Base-by-base conservation (phyloP, 768 basidiomycete genomes). In the Rickenella mellea region DNA sequence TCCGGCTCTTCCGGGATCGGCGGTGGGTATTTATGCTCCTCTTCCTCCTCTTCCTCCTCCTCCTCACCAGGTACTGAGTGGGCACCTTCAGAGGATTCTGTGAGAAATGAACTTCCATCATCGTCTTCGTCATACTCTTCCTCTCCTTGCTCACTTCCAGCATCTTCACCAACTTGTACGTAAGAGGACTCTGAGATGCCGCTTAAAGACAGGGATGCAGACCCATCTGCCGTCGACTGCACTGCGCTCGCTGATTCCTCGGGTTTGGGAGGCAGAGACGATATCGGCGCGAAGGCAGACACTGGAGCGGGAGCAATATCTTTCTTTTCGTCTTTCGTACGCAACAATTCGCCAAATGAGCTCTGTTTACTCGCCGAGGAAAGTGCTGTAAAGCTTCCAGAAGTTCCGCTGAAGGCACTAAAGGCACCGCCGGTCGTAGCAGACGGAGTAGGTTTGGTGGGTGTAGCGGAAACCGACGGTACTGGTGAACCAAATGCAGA, bases 271-370 rank as follows among this genome's bases (percentile, higher is more conserved):
- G 47, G 21, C 22, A 33, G n/a, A 5, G n/a, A n/a, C n/a, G n/a
- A n/a, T n/a, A n/a, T n/a, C n/a, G n/a, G n/a, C n/a, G n/a, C n/a
- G n/a, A n/a, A n/a, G n/a, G n/a, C n/a, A n/a, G n/a, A n/a, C 4
- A 17, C 7, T 3, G 33, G 10, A 36, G 3, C 12, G 19, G 33
- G 24, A 11, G 33, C 11, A 36, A 39, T 27, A 29, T 49, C 36
- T 36, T 28, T n/a, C 32, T 41, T n/a, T 38, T 55, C 48, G 12
- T 41, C 48, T 14, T 53, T 52, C 63, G 12, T 48, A 56, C 53
- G 72, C 44, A 84, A 59, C 35, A 85, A 52, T 22, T 84, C 78
- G n/a, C 64, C 58, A 49, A 82, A 88, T 1, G 83, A 74, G 49
- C 70, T 73, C n/a, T n/a, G n/a, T 27, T 64, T 61, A 0, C 61